phyloP scores from a whole-genome alignment of 371 early-diverging fungal genomes.

The Coemansia sp. region DNA sequence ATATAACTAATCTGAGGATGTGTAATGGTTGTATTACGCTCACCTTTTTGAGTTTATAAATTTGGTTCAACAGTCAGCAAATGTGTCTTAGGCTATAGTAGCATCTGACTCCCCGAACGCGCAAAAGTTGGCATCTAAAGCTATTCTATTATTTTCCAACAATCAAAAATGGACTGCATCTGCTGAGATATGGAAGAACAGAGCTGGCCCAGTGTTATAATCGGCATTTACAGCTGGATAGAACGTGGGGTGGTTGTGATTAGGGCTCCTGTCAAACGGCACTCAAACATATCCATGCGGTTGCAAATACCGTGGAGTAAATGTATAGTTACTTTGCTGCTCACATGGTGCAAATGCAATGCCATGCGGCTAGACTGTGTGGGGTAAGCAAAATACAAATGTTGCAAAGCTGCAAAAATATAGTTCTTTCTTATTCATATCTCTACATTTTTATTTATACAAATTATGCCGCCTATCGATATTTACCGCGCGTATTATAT shows the following conservation, averaged over 20 bases:
- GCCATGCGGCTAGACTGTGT: neutral
- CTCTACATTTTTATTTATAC: neutral
- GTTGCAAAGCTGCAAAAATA: neutral
- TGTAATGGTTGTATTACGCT: no score
- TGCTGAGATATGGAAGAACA: neutral
- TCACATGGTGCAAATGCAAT: neutral
- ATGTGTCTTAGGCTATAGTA: no score
- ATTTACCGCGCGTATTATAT: slow-evolving; percentile 5
- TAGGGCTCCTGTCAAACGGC: slow-evolving; percentile 3
- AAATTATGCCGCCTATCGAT: slow-evolving; percentile 8
- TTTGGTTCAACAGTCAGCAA: no score
- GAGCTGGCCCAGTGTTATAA: neutral
- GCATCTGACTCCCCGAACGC: no score
- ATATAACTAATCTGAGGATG: no score
- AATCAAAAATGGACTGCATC: slow-evolving; percentile 13
- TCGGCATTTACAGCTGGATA: neutral
- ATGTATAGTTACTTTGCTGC: neutral
- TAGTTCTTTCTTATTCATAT: neutral
- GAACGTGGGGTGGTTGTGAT: slow-evolving; percentile 7
- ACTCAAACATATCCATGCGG: slow-evolving; percentile 8
- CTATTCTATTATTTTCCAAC: neutral
- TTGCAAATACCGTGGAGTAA: slow-evolving; percentile 4
- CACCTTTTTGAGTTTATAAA: no score
- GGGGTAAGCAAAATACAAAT: neutral
- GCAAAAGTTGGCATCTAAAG: no score